Base-by-base conservation (phyloP, 73 alveolate genomes). In the Paramecium pentaurelia region DNA sequence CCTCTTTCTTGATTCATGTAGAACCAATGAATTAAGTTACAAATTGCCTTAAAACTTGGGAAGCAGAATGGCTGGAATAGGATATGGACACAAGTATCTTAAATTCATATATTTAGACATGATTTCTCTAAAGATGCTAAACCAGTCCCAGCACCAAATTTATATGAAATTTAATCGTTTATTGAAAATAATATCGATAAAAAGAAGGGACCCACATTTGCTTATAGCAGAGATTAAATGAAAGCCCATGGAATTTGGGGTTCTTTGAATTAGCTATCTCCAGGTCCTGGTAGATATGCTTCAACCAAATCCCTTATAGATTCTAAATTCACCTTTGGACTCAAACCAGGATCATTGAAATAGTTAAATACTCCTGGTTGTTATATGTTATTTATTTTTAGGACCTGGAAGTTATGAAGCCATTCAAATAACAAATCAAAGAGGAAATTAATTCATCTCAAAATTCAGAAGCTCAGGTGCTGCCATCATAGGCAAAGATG, bases 391-490 rank as follows among this genome's bases (percentile, higher is more conserved):
- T 8, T 4, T 37, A 75, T 32, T 75, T 4, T 6, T 45, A 80
- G 91, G 91, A 80, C 91, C 91, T 80, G 91, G 91, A 80, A 5
- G 25, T 8, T 80, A 80, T 80, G 91, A 80, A 64, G 75, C 77
- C 12, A 40, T 47, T 45, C 42, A 80, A 80, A 42, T 44, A 4
- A 80, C 75, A 12, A 28, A 40, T 49, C 30, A 80, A 28, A 80
- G 36, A 47, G 91, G 91, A 42, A 45, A 47, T 25, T 18, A 80
- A 25, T 49, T 4, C 8, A 25, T 80, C 34, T 80, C 91, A 8
- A 42, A 49, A 80, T 80, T 80, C 58, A 25, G 58, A 42, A 80
- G 75, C 32, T 80, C 91, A 3, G 91, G 91, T 40, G 91, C 91
- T 18, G 71, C 91, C 16, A 80, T 80, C 0, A 80, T 80, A 42